These are phyloP conservation scores for Phytophthora brassicae DNA, from an alignment of 352 stramenopile species.

Conservation along the genomic window DNA sequence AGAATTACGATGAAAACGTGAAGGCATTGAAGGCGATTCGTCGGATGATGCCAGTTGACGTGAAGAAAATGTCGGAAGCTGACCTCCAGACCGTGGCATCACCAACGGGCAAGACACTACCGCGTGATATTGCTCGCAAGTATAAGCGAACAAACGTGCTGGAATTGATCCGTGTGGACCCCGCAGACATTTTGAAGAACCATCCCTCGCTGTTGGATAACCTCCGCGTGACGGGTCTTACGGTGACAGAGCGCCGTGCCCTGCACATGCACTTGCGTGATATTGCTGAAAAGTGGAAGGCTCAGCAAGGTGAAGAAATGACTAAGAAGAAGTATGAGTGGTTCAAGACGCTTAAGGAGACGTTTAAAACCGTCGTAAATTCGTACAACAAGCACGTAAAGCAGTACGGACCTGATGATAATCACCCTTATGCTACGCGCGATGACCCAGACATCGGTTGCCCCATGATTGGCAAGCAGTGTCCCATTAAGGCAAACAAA, in stretches of 20 bases:
- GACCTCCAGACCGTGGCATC: conserved; percentile 68
- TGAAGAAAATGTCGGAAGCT: conserved; percentile 91
- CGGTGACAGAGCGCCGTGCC: conserved; percentile 88
- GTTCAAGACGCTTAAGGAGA: conserved; percentile 92
- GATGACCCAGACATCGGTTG: conserved; percentile 83
- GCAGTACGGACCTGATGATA: conserved; percentile 89
- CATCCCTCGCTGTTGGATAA: conserved; percentile 91
- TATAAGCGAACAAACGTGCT: conserved; percentile 93
- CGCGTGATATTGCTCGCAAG: conserved; percentile 84
- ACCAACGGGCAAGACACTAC: conserved; percentile 78
- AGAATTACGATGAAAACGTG: conserved; percentile 85
- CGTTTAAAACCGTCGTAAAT: conserved; percentile 92
- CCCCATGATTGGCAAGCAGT: conserved; percentile 90
- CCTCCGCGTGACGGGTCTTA: conserved; percentile 89
- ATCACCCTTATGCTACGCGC: conserved; percentile 86
- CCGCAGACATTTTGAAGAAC: conserved; percentile 85
- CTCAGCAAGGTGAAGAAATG: conserved; percentile 90
- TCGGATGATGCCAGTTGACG: conserved; percentile 91
- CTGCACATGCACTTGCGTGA: conserved; percentile 86
- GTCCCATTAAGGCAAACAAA: conserved; percentile 87
- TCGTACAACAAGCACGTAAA: conserved; percentile 90
- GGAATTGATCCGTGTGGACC: conserved; percentile 86
- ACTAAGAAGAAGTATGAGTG: conserved; percentile 91
- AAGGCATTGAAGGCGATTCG: conserved; percentile 89
- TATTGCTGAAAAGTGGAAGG: conserved; percentile 87